Conservation (phyloP, 2,329 filamentous ascomycete species). For the Ceratocystis lukuohia region DNA sequence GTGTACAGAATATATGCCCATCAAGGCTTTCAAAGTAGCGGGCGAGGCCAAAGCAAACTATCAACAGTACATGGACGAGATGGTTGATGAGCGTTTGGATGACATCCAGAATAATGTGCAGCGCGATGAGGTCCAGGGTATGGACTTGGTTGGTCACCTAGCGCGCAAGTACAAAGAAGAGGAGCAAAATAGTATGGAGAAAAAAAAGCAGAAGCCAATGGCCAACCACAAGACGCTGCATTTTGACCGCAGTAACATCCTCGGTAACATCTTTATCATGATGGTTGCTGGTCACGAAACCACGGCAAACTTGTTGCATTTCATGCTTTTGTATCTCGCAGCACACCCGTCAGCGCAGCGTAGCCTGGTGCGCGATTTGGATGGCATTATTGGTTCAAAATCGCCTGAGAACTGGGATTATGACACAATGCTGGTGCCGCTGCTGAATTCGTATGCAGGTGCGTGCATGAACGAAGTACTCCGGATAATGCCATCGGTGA, state of each 20-base stretch:
- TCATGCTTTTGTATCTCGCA: constrained; percentile 54
- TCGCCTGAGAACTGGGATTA: constrained; percentile 56
- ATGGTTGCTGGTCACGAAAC: constrained; percentile 69
- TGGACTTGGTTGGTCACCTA: constrained; percentile 41
- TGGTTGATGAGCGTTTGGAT: constrained; percentile 47
- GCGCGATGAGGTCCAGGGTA: constrained; percentile 32
- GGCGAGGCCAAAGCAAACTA: constrained; percentile 48
- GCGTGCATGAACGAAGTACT: constrained; percentile 69
- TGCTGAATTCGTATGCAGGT: constrained; percentile 57
- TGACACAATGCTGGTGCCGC: constrained; percentile 48
- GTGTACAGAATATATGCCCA: constrained; percentile 33
- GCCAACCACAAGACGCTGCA: constrained; percentile 25
- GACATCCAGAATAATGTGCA: constrained; percentile 27
- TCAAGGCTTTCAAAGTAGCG: constrained; percentile 38
- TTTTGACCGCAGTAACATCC: constrained; percentile 50
- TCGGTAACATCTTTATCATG: constrained; percentile 58
- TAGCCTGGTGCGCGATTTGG: constrained; percentile 54
- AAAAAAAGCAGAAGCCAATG: constrained; percentile 18
- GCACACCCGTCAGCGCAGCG: constrained; percentile 50
- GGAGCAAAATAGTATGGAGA: not conserved
- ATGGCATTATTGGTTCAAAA: constrained; percentile 42
- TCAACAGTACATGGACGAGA: constrained; percentile 54
- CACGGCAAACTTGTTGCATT: constrained; percentile 62
- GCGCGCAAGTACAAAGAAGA: constrained; percentile 32
- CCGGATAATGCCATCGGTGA: constrained; percentile 56